phyloP scores from a whole-genome alignment of 257 asterid genomes.

The Petunia secreta region DNA sequence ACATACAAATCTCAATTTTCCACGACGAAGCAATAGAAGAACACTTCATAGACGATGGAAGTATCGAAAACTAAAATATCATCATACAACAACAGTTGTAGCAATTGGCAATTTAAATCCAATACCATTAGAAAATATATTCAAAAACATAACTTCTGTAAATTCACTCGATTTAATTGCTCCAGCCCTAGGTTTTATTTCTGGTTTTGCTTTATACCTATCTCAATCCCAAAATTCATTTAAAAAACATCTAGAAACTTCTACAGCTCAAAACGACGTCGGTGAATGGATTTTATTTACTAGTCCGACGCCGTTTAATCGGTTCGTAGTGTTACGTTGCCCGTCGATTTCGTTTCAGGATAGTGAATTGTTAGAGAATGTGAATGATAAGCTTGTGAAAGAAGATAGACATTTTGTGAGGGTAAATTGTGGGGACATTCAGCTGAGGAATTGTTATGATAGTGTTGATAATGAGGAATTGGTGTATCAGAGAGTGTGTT shows the following conservation, averaged over 20 bases:
- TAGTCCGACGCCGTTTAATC: slow-evolving; percentile 91
- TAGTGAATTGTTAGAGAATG: slow-evolving; percentile 61
- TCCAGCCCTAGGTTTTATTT: slow-evolving; percentile 71
- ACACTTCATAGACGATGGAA: slow-evolving; percentile 52
- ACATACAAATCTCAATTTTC: slow-evolving; percentile 36
- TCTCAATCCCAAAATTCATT: slow-evolving; percentile 34
- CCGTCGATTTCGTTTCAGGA: slow-evolving; percentile 78
- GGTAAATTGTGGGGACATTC: slow-evolving; percentile 63
- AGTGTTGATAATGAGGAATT: slow-evolving; percentile 40
- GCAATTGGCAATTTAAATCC: slow-evolving; percentile 21
- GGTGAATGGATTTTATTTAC: slow-evolving; percentile 91
- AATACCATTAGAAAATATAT: slow-evolving; percentile 49
- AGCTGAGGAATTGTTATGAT: slow-evolving; percentile 38
- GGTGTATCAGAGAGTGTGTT: slow-evolving; percentile 86
- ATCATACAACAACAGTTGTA: background rate
- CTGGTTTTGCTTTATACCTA: slow-evolving; percentile 65
- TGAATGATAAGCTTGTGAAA: slow-evolving; percentile 64
- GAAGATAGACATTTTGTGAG: slow-evolving; percentile 82
- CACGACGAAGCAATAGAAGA: slow-evolving; percentile 19
- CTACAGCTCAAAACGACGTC: slow-evolving; percentile 28
- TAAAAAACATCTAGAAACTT: slow-evolving; percentile 19
- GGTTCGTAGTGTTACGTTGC: slow-evolving; percentile 82
- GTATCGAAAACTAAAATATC: slow-evolving; percentile 44
- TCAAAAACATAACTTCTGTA: slow-evolving; percentile 49
- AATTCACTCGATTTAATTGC: slow-evolving; percentile 56